phyloP scores from a whole-genome alignment of 225 moss, liverwort and hornwort genomes.

The Bryoerythrophyllum caledonicum region DNA sequence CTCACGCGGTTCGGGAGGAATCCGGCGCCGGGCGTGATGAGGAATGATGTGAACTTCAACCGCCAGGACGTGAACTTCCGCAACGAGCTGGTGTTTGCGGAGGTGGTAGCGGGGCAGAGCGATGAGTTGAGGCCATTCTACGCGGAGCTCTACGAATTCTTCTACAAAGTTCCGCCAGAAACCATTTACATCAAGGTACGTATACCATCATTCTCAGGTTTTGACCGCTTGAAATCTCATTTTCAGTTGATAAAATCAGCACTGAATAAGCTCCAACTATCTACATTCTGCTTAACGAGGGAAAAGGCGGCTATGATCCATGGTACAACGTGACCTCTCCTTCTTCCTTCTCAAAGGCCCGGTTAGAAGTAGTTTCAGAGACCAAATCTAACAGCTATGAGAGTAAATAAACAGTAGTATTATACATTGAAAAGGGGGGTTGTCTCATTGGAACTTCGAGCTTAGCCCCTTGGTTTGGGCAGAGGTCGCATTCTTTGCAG shows the following conservation, averaged over 20 bases:
- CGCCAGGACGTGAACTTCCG: constrained; percentile 11
- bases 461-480: neutral
- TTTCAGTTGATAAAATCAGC: too few relatives aligned
- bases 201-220: neutral
- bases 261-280: too few relatives aligned
- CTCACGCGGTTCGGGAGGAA: constrained; percentile 24
- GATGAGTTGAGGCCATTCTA: constrained; percentile 31
- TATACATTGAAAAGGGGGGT: too few relatives aligned
- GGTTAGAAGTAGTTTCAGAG: too few relatives aligned
- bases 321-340: too few relatives aligned
- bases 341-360: too few relatives aligned
- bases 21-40: neutral
- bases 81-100: constrained; percentile 35
- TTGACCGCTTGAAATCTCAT: too few relatives aligned
- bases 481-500: constrained; percentile 8
- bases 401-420: too few relatives aligned
- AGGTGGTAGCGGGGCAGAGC: constrained; percentile 31
- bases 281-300: too few relatives aligned
- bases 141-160: constrained; percentile 34
- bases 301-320: too few relatives aligned
- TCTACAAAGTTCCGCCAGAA: constrained; percentile 40
- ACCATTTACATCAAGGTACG: constrained; percentile 41
- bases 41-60: neutral
- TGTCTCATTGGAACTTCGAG: too few relatives aligned
- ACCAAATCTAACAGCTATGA: too few relatives aligned